Conservation (phyloP, 2,329 filamentous ascomycete species). For the Clarireedia monteithiana region DNA sequence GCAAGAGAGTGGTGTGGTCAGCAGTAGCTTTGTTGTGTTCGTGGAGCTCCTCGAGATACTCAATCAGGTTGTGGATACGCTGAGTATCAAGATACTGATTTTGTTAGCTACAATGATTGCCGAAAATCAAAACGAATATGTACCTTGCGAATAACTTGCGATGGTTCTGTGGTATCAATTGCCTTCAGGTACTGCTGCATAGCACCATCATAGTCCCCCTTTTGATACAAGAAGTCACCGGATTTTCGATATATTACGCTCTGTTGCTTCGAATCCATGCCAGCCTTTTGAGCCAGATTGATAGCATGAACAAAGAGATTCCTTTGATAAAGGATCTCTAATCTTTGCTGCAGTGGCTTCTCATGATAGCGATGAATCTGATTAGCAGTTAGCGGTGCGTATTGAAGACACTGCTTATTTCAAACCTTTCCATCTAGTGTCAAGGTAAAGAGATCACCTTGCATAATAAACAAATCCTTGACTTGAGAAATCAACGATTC, state of each 20-base stretch:
- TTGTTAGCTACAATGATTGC: conserved; percentile 24
- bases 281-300: conserved; percentile 83
- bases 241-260: conserved; percentile 91
- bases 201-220: conserved; percentile 93
- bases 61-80: conserved; percentile 93
- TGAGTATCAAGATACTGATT: conserved; percentile 85
- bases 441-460: conserved; percentile 87
- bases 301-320: conserved; percentile 90
- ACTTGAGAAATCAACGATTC: conserved; percentile 78
- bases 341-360: conserved; percentile 79
- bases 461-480: conserved; percentile 73
- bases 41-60: conserved; percentile 93
- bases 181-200: conserved; percentile 98
- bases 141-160: conserved; percentile 89
- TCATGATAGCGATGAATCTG: conserved; percentile 84
- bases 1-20: conserved; percentile 86
- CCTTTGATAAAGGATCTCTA: conserved; percentile 89
- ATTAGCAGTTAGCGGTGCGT: conserved; percentile 33
- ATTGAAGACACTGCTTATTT: neutral
- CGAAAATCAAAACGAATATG: neutral
- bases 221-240: conserved; percentile 89
- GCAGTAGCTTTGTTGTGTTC: conserved; percentile 88
- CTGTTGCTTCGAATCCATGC: conserved; percentile 71
- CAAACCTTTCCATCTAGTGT: conserved; percentile 84
- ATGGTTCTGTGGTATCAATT: conserved; percentile 92